phyloP scores from a whole-genome alignment of 306 rosid species.

The Lathyrus oleraceus region DNA sequence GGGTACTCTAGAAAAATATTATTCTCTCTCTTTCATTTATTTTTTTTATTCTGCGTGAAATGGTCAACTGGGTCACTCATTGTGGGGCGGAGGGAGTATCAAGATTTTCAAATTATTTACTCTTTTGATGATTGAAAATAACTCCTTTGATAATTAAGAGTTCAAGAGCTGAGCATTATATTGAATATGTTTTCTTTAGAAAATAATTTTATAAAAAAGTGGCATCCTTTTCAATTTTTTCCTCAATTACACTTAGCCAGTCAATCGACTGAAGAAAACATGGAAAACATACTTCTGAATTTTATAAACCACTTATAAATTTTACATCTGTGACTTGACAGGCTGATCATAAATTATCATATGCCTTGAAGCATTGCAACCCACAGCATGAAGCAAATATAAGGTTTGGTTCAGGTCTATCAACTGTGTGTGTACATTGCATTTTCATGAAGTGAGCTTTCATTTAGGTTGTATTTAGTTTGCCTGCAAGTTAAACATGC shows the following conservation, averaged over 20 bases:
- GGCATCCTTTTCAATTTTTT: slow-evolving; percentile 1
- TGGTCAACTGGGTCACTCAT: too few relatives aligned
- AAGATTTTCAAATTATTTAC: slow-evolving; percentile 18
- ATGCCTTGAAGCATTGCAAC: slow-evolving; percentile 88
- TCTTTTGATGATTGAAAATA: slow-evolving; percentile 1
- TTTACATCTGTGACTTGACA: slow-evolving; percentile 49
- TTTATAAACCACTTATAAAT: slow-evolving; percentile 17
- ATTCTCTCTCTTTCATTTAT: too few relatives aligned
- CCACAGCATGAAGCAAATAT: slow-evolving; percentile 80
- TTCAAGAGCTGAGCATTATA: not conserved
- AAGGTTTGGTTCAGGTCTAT: slow-evolving; percentile 79
- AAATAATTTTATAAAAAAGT: not conserved
- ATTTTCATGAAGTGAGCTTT: slow-evolving; percentile 33
- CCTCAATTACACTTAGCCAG: slow-evolving; percentile 13
- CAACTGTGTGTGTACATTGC: slow-evolving; percentile 42
- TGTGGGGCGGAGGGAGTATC: too few relatives aligned
- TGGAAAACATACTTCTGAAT: not conserved
- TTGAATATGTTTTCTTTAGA: not conserved
- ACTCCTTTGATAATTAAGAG: not conserved
- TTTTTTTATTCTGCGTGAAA: too few relatives aligned
- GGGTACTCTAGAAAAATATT: too few relatives aligned
- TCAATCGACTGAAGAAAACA: not conserved
- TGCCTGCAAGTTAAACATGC: slow-evolving; percentile 17
- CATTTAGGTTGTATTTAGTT: slow-evolving; percentile 8
- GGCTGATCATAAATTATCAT: slow-evolving; percentile 91